Base-by-base conservation (phyloP, 352 stramenopile genomes). In the Phytophthora hibernalis region DNA sequence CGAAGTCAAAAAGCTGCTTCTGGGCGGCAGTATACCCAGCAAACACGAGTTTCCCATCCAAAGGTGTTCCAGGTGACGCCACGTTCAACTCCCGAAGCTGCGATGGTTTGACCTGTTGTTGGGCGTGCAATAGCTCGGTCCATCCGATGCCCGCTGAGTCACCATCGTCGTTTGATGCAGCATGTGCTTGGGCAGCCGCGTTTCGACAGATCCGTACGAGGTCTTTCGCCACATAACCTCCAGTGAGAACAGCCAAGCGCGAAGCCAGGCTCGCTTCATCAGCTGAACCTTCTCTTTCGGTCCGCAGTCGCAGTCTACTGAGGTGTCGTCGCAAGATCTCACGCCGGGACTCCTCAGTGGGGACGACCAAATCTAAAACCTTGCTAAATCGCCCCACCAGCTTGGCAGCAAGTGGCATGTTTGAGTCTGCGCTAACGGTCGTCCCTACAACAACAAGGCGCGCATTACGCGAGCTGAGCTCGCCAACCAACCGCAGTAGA, bases 51-150 rank as follows among this genome's bases (percentile, higher is more conserved):
- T 68, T 61, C 48, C 37, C 40, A 3, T 55, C 43, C 11, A 38
- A 7, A 47, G 57, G 48, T 26, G 56, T 45, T 16, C 80, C 76
- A 28, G 87, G 87, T 3, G 85, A 86, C 50, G 77, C 74, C 20
- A 95, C 87, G 53, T 93, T 92, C 12, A 95, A 67, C 30, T 89
- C 74, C 22, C 79, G 80, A 40, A 95, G 68, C 63, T 95, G 87
- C 1, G 83, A 92, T 7, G 87, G 87, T 49, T 89, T 88, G 20
- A 91, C 72, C 12, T 81, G 54, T 31, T 85, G 81, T 56, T 91
- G 80, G 30, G 83, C 78, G 3, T 57, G 42, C 18, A 92, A 49
- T 7, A 91, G 53, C 30, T 89, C 54, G 1, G 61, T 42, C 83
- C 81, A 93, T 55, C 61, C 42, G 10, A 85, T 55, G 10, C 30